phyloP scores from a whole-genome alignment of 306 rosid genomes.

The Sesbania bispinosa region DNA sequence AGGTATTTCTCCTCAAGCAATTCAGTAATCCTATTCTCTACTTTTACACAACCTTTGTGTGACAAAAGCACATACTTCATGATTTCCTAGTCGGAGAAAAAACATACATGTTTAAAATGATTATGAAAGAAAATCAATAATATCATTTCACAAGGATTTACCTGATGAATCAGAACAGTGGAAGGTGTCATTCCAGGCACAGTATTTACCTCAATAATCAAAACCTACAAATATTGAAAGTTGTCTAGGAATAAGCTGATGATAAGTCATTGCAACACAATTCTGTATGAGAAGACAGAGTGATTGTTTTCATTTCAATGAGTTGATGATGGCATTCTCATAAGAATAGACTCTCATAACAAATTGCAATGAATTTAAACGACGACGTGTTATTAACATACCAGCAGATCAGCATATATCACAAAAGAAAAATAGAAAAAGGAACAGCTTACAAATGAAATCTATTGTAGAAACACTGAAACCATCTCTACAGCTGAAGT shows the following conservation, averaged over 20 bases:
- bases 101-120: neutral
- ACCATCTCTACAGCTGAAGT: neutral
- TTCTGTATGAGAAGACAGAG: neutral
- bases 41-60: no score
- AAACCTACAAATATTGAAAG: constrained; percentile 47
- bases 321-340: neutral
- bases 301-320: neutral
- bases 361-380: neutral
- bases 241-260: constrained; percentile 21
- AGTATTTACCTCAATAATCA: constrained; percentile 91
- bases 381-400: neutral
- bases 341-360: neutral
- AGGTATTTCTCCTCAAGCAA: no score
- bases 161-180: constrained; percentile 96
- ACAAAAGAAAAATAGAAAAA: neutral
- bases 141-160: constrained; percentile 22
- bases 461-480: neutral
- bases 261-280: constrained; percentile 5
- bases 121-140: neutral
- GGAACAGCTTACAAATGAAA: neutral
- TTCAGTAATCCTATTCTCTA: no score
- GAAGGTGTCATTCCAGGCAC: constrained; percentile 99
- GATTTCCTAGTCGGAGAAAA: neutral
- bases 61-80: neutral
- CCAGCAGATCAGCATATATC: neutral